A percentile compares a stretch with the other conserved stretches of the same genome.
Conservation (phyloP, 2,329 filamentous ascomycete species). For the Beauveria brongniartii region DNA sequence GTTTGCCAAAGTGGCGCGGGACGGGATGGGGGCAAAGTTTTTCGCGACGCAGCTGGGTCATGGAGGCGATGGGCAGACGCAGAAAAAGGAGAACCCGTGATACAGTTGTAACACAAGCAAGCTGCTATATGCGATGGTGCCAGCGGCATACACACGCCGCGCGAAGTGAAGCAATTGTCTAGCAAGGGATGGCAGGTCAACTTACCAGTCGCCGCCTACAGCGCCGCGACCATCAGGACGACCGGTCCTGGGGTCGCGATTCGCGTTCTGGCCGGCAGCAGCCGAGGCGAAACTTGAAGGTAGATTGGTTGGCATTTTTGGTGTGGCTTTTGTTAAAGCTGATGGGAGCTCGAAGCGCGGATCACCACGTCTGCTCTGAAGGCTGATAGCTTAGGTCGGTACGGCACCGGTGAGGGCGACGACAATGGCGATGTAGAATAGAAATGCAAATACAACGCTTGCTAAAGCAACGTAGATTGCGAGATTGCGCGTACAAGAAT, state of each 20-base stretch:
- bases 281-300: constrained; percentile 79
- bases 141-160: not conserved
- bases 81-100: not conserved
- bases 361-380: constrained; percentile 6
- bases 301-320: constrained; percentile 62
- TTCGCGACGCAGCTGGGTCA: constrained; percentile 8
- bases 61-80: not conserved
- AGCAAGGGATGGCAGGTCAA: constrained; percentile 18
- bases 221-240: constrained; percentile 48
- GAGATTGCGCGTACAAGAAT: constrained; percentile 7
- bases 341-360: not conserved
- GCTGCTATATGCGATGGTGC: not conserved
- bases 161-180: constrained; percentile 20
- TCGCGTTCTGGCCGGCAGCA: constrained; percentile 65
- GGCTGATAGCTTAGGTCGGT: constrained; percentile 6
- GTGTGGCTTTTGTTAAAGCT: constrained; percentile 1
- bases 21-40: not conserved
- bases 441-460: constrained; percentile 11
- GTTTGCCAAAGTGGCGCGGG: not conserved
- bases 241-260: constrained; percentile 50
- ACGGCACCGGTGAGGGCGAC: constrained; percentile 7
- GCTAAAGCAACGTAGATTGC: constrained; percentile 10
- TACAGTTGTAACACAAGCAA: not conserved
- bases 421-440: constrained; percentile 4
- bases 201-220: constrained; percentile 66